Conservation (phyloP, 2,329 filamentous ascomycete species). For the Aureobasidium sp. region DNA sequence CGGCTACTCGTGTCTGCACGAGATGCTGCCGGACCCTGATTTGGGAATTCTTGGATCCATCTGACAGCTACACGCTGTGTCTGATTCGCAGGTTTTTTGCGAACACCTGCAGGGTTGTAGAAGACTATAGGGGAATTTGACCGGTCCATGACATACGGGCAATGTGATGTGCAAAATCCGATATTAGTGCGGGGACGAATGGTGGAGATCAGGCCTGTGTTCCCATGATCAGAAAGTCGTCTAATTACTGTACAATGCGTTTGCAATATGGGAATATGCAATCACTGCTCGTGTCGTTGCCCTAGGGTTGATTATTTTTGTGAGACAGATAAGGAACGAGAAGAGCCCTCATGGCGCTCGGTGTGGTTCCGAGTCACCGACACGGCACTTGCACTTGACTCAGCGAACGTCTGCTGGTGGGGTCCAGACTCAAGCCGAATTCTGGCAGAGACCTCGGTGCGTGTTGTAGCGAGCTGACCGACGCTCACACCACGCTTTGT, state of each 20-base stretch:
- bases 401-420: neutral
- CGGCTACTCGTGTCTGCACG: neutral
- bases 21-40: neutral
- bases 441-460: neutral
- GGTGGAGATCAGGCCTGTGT: neutral
- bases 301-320: neutral
- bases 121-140: neutral
- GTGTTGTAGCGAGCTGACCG: neutral
- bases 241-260: neutral
- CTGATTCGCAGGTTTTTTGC: neutral
- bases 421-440: neutral
- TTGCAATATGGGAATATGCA: neutral
- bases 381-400: neutral
- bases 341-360: neutral
- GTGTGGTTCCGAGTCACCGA: neutral
- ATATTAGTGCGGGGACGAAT: neutral
- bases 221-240: neutral
- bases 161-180: neutral
- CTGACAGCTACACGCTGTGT: neutral
- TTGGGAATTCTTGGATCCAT: conserved; percentile 11
- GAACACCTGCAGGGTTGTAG: conserved; percentile 1
- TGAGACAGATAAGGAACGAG: neutral
- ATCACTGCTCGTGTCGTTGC: neutral
- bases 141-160: neutral
- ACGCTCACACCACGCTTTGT: neutral